Evolutionary conservation across 306 rosid genomes (phyloP).

Genomic region (Corylus americana): DNA sequence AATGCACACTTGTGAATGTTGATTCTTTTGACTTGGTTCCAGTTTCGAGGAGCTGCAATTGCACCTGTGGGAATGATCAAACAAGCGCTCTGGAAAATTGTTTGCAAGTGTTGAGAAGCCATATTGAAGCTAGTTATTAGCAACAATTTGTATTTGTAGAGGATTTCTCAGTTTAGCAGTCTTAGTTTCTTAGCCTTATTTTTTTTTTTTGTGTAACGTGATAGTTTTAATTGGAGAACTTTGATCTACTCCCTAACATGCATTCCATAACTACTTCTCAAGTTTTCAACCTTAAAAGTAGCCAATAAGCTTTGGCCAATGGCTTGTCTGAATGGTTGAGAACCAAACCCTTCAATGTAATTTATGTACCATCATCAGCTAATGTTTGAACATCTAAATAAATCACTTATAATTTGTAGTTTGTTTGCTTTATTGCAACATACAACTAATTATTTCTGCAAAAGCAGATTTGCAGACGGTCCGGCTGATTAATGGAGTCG

Average conservation of each 20-base stretch:
- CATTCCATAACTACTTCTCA: not conserved
- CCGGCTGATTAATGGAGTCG: no score
- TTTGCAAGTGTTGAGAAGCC: conserved; percentile 41
- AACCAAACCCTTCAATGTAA: conserved; percentile 25
- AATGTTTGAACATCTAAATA: not conserved
- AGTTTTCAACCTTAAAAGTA: conserved; percentile 30
- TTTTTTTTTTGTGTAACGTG: conserved; percentile 1
- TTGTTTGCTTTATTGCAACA: not conserved
- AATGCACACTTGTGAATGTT: conserved; percentile 12
- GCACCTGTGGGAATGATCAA: conserved; percentile 68
- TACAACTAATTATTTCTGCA: not conserved
- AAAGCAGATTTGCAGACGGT: no score
- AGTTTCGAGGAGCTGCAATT: conserved; percentile 71
- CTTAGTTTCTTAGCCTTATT: not conserved
- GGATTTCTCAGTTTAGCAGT: conserved; percentile 17
- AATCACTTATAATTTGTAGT: not conserved
- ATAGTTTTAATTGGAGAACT: conserved; percentile 19
- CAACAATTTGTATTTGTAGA: conserved; percentile 20
- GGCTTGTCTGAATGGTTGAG: conserved; percentile 21
- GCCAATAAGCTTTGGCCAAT: conserved; percentile 17
- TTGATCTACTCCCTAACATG: conserved; percentile 23
- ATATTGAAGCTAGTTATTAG: conserved; percentile 6
- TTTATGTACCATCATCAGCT: conserved; percentile 1
- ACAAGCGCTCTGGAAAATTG: conserved; percentile 63
- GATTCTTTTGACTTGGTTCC: conserved; percentile 27